phyloP scores from a whole-genome alignment of 495 filamentous ascomycete genomes.

The Talaromyces liani region DNA sequence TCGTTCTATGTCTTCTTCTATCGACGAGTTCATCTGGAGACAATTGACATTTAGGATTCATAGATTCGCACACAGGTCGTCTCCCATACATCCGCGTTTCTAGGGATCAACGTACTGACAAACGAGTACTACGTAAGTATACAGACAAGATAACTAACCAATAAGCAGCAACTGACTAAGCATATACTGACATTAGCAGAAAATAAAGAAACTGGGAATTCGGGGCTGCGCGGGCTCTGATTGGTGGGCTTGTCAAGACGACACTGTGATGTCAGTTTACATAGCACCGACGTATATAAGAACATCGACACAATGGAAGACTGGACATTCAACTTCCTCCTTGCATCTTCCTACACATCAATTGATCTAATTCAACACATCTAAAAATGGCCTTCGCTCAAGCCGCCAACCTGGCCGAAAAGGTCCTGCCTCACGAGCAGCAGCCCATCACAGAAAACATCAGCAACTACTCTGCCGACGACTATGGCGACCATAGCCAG shows the following conservation, averaged over 20 bases:
- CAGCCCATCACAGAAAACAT: constrained; percentile 22
- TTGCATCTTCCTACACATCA: not conserved
- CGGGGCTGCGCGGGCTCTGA: not conserved
- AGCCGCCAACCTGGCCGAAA: constrained; percentile 57
- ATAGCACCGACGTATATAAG: no score
- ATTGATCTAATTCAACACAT: constrained; percentile 5
- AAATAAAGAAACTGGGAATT: not conserved
- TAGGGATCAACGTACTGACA: no score
- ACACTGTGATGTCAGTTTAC: not conserved
- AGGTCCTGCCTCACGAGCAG: constrained; percentile 55
- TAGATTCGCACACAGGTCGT: no score
- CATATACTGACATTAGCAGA: not conserved
- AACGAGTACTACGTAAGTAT: no score
- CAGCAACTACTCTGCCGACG: constrained; percentile 41
- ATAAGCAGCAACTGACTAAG: not conserved
- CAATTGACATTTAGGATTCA: no score
- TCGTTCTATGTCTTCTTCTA: not conserved
- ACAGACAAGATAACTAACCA: no score
- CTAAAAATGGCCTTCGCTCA: constrained; percentile 49
- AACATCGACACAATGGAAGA: not conserved
- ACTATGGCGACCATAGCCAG: constrained; percentile 13
- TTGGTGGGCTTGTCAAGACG: not conserved
- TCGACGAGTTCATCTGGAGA: no score
- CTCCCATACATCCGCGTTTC: no score
- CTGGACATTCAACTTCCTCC: not conserved